Base-by-base conservation (phyloP, 176 grass and related monocot species). In the Juncus inflexus region DNA sequence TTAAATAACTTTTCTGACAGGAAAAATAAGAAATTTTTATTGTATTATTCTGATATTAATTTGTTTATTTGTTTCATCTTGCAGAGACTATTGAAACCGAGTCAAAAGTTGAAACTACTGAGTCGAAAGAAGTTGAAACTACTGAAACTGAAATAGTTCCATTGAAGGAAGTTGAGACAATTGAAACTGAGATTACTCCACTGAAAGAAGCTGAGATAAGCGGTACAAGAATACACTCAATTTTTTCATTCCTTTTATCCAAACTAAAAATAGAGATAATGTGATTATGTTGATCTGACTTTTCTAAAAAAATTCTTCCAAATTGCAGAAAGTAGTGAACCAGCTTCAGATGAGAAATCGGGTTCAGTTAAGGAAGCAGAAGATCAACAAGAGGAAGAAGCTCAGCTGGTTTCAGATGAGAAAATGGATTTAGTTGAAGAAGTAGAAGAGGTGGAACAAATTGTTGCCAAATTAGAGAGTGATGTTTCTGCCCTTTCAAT, bases 1-100 rank as follows among this genome's bases (percentile, higher is more conserved):
- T 51, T 10, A 12, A 12, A 38, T 9, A 9, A 7, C 3, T 63
- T 15, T 54, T 47, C 9, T 39, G 56, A 60, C 19, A 37, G 37
- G 15, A 3, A 52, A 52, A 60, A 16, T 12, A 14, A 8, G 67
- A 2, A 55, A 58, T 19, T n/a, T 0, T 16, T 16, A 61, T 8
- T 42, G 58, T 42, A 64, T 40, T 69, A 64, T 68, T 13, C 1
- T 73, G 1, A 39, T 81, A 38, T 53, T 53, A 14, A 55, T 75
- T 75, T 64, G 4, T 54, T 47, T 80, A 52, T 19, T 49, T 77
- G 38, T 50, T 43, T 8, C 73, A 81, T 65, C 65, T 65, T 71
- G 62, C 76, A 62, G 63, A 77, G 3, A 53, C 5, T 35, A 54
- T 10, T 40, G 49, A 55, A 40, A 12, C 36, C 49, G 42, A 70